Evolutionary conservation across 108 stramenopile genomes (phyloP), one percentile per base, ranked within the genome.

Genomic region (Cyclotella cryptica): DNA sequence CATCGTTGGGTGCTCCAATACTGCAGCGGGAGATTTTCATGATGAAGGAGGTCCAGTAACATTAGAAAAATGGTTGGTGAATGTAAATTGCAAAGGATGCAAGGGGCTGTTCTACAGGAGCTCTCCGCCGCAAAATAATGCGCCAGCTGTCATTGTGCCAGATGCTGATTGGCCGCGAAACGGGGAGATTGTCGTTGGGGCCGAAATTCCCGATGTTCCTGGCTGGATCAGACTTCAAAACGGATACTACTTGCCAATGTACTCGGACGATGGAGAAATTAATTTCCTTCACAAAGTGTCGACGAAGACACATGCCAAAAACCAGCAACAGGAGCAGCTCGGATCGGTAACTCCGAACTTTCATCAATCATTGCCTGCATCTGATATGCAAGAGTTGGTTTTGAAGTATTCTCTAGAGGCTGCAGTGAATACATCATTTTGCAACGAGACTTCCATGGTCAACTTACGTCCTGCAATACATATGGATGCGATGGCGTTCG

Each of bases 401-500:
- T 59, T 88, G 14, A 71, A 78, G 45, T 42, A 83, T 14, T 61
- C 90, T 18, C 75, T 92, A 14, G 80, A 80, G 49, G 86, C 69
- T 7, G 80, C 81, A 45, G 59, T 80, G 63, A 22, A 61, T 78
- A 43, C 74, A 29, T 27, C 53, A 26, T 22, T 28, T 71, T 65
- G 41, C 57, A 74, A 71, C 61, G 46, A 71, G 55, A 65, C 79
- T 43, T 39, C 73, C 72, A 64, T 49, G 71, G 64, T 63, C 52
- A 89, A 88, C 28, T 65, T 92, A 21, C 77, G 92, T 28, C 90
- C 95, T 11, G 92, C 95, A 21, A 93, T 96, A 71, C 95, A 98
- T 71, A 97, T 98, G 98, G 99, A 99, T 79, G 97, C 98, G 19
- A 99, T 99, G 80, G 99, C 96, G 19, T 99, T 98, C 80, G 99